Base-by-base conservation (phyloP, 2,329 filamentous ascomycete species). In the Zasmidium citrigriseum region DNA sequence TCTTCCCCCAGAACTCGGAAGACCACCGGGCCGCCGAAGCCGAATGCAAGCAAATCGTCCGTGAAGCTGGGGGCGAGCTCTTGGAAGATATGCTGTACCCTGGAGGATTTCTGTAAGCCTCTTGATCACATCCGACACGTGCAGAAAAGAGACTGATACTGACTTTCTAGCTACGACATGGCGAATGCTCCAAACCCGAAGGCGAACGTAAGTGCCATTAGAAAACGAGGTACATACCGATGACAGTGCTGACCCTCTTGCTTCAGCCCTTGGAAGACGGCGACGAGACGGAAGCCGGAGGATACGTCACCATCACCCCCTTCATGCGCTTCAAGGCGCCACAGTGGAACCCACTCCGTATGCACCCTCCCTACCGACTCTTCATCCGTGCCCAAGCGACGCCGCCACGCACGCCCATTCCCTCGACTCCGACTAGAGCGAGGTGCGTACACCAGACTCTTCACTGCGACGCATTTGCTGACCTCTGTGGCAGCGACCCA, bases 61-160 rank as follows among this genome's bases (percentile, higher is more conserved):
- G 54, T 21, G 46, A 53, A 34, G 58, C 57, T 4, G 62, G 60
- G 23, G 65, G 65, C 22, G 46, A 21, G 10, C 27, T 67, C 18
- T 25, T 64, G 4, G 34, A 41, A 11, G 55, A 63, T 11, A 61
- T 60, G 34, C 46, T 52, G 18, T 67, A 57, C 50, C 61, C 52
- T 2, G 63, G 63, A 38, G 65, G 65, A n/a, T 64, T 66, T 38
- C 51, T 66, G 29, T 67, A 58, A 46, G 16, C 23, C 5, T 38
- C 12, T 66, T 5, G 55, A 60, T n/a, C 49, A 7, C 20, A 9
- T 38, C 21, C 21, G 21, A 9, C 10, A 3, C 49, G 23, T 23
- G 14, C 34, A 11, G 34, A 41, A 7, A n/a, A 16, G 14, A 41
- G 7, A 41, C 34, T 41, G 34, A 41, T 16, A 4, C 34, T 41